Evolutionary conservation across 805 yeast species (phyloP), one percentile per base, ranked within the genome.

Genomic region (Zygoascus biomembranicola): DNA sequence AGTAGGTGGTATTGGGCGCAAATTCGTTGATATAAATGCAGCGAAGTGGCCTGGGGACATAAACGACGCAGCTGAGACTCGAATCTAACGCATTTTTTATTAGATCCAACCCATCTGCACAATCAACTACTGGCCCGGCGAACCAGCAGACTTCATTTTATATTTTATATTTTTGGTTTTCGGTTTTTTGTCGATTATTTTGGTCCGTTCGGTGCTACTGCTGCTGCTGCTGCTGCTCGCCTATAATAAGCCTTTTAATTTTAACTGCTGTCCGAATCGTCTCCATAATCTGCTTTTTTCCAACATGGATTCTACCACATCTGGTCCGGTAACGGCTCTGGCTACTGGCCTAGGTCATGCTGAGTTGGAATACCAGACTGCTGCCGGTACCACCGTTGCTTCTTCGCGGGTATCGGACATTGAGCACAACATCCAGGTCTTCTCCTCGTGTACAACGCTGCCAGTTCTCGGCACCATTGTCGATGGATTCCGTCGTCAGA

Each of bases 391-490:
- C 10, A 8, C 39, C 10, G 39, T 8, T 35, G 39, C 13, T 13
- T 3, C 16, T n/a, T 35, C 39, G 16, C 39, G 39, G 39, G 16
- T 11, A 3, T 35, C 42, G 16, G 32, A 32, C 10, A 39, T 46
- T 5, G 52, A 52, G 20, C 13, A 47, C 19, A 32, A 53, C 26
- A 39, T 51, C 13, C 23, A 49, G 47, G 16, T 20, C 8, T 19
- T 53, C 16, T 18, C 47, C 11, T 26, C 52, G 8, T 28, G 43
- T 14, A 39, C 43, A 13, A 32, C 42, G 18, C 47, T 32, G 37
- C 55, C 52, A 37, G 31, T 18, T 1, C 59, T 58, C 18, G 49
- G 52, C 9, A 43, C 19, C 31, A 52, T 61, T 26, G 50, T 55
- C 42, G 56, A 51, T 32, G 48, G 51, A 20, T 49, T 59, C 19